phyloP scores from a whole-genome alignment of 2,329 filamentous ascomycete species.

The Gliomastix tumulicola region DNA sequence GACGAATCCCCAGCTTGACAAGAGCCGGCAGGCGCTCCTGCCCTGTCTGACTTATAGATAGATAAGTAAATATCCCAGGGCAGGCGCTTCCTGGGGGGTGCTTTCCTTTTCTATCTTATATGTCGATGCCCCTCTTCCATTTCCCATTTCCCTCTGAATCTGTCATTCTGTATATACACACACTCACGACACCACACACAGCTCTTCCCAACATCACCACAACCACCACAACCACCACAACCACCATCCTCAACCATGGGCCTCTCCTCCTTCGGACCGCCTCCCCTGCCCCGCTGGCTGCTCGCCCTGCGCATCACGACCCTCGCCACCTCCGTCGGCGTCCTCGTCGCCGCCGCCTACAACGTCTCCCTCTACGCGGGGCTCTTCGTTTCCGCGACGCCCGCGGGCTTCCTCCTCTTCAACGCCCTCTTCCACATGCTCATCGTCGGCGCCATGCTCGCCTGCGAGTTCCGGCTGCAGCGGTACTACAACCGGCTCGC shows the following conservation, averaged over 20 bases:
- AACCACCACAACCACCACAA: too few relatives aligned
- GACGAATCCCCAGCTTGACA: too few relatives aligned
- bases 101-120: too few relatives aligned
- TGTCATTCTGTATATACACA: too few relatives aligned
- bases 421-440: constrained; percentile 29
- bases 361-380: constrained; percentile 24
- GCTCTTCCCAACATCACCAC: too few relatives aligned
- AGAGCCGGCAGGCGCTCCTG: too few relatives aligned
- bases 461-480: constrained; percentile 24
- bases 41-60: too few relatives aligned
- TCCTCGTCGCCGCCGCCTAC: constrained; percentile 32
- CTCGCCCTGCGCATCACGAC: constrained; percentile 28
- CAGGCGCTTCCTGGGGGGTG: too few relatives aligned
- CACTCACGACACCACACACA: too few relatives aligned
- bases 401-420: constrained; percentile 37
- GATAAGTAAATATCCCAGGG: too few relatives aligned
- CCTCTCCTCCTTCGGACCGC: neutral
- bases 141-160: too few relatives aligned
- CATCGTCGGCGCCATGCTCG: constrained; percentile 28
- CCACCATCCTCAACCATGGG: neutral
- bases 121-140: too few relatives aligned
- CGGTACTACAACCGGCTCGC: constrained; percentile 29
- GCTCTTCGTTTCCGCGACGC: constrained; percentile 18
- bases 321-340: constrained; percentile 28
- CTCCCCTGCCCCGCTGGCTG: constrained; percentile 27